phyloP scores from a whole-genome alignment of 163 green algal genomes.

The Chlorella variabilis region DNA sequence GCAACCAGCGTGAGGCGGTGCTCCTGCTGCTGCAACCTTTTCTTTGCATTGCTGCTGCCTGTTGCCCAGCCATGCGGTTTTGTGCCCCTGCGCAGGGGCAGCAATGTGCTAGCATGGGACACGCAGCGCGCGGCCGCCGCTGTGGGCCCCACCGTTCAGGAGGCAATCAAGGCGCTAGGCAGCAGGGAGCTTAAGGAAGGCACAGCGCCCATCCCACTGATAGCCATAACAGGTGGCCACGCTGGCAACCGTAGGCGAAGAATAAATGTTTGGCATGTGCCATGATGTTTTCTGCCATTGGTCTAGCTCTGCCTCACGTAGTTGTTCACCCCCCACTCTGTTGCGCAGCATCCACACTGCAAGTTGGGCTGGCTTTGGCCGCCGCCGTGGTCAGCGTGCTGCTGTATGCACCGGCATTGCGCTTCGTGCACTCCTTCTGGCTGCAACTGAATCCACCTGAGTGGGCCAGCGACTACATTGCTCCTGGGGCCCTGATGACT shows the following conservation, averaged over 20 bases:
- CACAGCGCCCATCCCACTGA: background rate
- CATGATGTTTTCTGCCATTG: too few species aligned
- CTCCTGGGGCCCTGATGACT: background rate
- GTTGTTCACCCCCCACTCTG: too few species aligned
- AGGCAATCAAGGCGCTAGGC: background rate
- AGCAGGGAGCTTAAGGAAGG: constrained; percentile 1
- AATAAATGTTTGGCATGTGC: too few species aligned
- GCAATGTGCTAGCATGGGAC: constrained; percentile 14
- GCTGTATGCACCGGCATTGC: constrained; percentile 37
- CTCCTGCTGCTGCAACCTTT: background rate
- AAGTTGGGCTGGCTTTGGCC: constrained; percentile 16
- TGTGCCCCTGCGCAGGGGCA: constrained; percentile 7
- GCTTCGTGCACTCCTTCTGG: constrained; percentile 37
- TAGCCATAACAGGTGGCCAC: constrained; percentile 4
- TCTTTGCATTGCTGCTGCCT: background rate
- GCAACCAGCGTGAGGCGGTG: constrained; percentile 12
- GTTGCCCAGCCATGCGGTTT: background rate
- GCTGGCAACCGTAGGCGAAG: too few species aligned
- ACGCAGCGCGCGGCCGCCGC: background rate
- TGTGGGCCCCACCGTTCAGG: background rate
- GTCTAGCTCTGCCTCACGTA: too few species aligned
- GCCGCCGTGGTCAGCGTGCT: constrained; percentile 9
- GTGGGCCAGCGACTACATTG: constrained; percentile 32
- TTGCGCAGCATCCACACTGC: constrained; percentile 11
- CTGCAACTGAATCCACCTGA: constrained; percentile 27